These are phyloP conservation scores for Apiospora pterosperma DNA, from an alignment of 2,329 filamentous ascomycete species.

Conservation along the genomic window DNA sequence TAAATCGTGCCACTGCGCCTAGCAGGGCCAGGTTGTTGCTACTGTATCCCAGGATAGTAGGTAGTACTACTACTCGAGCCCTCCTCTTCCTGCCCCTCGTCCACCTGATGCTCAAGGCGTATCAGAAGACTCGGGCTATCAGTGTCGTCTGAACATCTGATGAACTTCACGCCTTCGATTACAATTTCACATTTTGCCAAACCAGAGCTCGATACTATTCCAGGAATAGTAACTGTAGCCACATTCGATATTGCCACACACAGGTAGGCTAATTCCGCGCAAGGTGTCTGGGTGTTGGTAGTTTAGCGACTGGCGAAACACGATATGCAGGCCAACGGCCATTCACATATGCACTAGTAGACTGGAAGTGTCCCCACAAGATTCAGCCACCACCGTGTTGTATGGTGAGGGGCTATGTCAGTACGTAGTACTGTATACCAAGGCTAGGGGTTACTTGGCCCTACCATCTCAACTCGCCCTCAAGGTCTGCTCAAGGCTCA, in stretches of 20 bases:
- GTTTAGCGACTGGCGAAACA: neutral
- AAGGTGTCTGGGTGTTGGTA: neutral
- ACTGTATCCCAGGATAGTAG: neutral
- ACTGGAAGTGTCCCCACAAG: neutral
- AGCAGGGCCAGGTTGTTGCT: neutral
- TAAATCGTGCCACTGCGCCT: neutral
- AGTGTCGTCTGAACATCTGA: neutral
- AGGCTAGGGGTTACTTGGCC: neutral
- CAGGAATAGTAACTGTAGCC: neutral
- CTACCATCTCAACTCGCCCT: neutral
- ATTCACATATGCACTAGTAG: no score
- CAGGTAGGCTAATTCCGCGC: neutral
- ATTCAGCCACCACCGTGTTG: neutral
- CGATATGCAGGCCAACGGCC: neutral
- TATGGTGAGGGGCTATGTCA: neutral
- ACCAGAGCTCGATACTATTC: neutral
- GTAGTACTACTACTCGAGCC: neutral
- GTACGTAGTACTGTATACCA: no score
- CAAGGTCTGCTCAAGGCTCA: neutral
- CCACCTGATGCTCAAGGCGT: slow-evolving; percentile 2
- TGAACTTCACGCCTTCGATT: neutral
- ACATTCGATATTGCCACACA: neutral
- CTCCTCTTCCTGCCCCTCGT: neutral
- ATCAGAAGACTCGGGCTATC: neutral
- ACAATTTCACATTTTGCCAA: neutral